A percentile compares a stretch with the other conserved stretches of the same genome.
phyloP scores from a whole-genome alignment of 768 basidiomycete species.

The Tulasnella sp. region DNA sequence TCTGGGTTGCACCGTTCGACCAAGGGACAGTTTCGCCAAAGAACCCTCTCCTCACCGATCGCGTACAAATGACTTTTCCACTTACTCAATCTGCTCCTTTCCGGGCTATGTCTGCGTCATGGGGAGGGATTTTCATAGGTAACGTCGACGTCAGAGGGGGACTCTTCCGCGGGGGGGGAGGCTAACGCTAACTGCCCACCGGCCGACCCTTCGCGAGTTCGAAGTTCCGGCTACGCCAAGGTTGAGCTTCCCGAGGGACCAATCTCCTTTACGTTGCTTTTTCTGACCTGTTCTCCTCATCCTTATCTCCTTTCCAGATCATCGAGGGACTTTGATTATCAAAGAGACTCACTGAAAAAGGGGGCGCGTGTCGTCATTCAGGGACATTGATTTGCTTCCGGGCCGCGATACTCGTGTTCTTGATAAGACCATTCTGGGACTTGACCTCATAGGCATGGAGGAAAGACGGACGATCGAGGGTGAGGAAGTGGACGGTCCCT shows the following conservation, averaged over 20 bases:
- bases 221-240: neutral
- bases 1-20: too few relatives aligned
- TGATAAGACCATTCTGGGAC: neutral
- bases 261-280: neutral
- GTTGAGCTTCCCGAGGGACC: neutral
- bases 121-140: neutral
- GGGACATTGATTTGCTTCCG: neutral
- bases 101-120: too few relatives aligned
- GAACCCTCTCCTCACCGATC: neutral
- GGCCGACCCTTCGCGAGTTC: neutral
- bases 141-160: neutral
- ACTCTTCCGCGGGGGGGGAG: neutral
- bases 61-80: neutral
- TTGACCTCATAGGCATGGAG: neutral
- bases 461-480: neutral
- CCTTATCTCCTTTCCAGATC: neutral
- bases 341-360: neutral
- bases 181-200: neutral
- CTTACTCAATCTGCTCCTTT: too few relatives aligned
- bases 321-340: neutral
- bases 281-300: neutral
- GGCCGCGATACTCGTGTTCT: conserved; percentile 3
- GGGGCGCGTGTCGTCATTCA: neutral
- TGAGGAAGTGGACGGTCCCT: neutral
- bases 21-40: too few relatives aligned